phyloP scores from a whole-genome alignment of 2,329 filamentous ascomycete genomes.

The Penicillium sp. region DNA sequence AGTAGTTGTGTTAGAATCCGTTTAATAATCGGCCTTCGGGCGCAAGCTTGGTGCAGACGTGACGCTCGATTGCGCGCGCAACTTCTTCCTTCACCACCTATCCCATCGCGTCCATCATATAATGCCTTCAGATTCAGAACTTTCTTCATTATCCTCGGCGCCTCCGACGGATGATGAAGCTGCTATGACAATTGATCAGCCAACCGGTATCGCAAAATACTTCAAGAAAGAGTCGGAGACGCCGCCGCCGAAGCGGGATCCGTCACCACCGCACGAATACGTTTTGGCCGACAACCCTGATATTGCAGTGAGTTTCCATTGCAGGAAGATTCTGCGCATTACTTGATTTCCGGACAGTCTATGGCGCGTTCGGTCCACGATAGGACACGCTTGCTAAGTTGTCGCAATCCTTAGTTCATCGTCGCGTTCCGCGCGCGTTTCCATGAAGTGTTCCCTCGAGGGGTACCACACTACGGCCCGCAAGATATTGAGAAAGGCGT shows the following conservation, averaged over 20 bases:
- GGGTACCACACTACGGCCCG: constrained; percentile 83
- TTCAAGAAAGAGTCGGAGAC: constrained; percentile 51
- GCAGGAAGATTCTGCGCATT: constrained; percentile 37
- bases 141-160: constrained; percentile 58
- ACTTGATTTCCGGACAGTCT: constrained; percentile 14
- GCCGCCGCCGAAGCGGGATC: constrained; percentile 73
- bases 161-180: constrained; percentile 60
- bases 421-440: constrained; percentile 98
- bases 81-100: constrained; percentile 32
- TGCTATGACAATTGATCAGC: constrained; percentile 41
- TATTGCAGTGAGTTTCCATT: constrained; percentile 72
- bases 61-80: constrained; percentile 22
- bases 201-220: constrained; percentile 48
- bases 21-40: constrained; percentile 18
- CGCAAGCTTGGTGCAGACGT: constrained; percentile 17
- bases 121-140: constrained; percentile 56
- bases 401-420: constrained; percentile 68
- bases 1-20: constrained; percentile 9
- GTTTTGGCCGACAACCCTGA: constrained; percentile 86
- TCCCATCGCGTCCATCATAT: constrained; percentile 29
- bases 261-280: constrained; percentile 87
- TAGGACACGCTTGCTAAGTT: constrained; percentile 36
- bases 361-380: constrained; percentile 30
- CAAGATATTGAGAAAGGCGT: constrained; percentile 92
- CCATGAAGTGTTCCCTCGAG: constrained; percentile 82